Evolutionary conservation across 345 rosid species (phyloP), one percentile per base, ranked within the genome.

Genomic region (Passiflora organensis): DNA sequence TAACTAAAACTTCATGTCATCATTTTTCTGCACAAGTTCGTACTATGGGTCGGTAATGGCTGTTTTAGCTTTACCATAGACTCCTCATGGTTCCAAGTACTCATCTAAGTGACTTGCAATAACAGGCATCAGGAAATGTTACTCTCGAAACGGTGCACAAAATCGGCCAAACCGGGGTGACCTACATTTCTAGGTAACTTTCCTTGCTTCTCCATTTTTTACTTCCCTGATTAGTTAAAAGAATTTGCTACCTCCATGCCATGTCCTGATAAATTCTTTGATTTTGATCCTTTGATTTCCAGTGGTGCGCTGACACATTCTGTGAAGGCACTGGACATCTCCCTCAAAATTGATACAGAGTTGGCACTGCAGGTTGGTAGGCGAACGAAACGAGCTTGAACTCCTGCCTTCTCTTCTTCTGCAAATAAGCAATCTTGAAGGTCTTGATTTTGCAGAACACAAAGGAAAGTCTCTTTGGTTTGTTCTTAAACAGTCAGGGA

Each of bases 291-390:
- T 24, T 59, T 48, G 22, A 43, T 59, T 28, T 75, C 75, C 82
- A 93, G 97, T 16, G 99, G 96, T 6, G 96, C 94, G 16, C 64
- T 93, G 53, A 93, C 99, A 0, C 96, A 93, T 76, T 93, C 96
- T 6, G 97, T 93, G 0, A 85, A 79, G 74, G 97, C 96, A 1
- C 82, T 93, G 12, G 97, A 93, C 51, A 83, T 93, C 67, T 93
- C 96, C 50, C 85, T 89, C 63, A 89, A 93, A 74, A 86, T 93
- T 6, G 99, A 89, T 52, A 86, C 83, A 25, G 97, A 89, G 51
- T 77, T 93, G 71, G 97, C 96, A 17, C 91, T 89, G 28, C 62
- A 75, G 66, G 95, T 93, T 17, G 99, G 97, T 66, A 84, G 95
- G 71, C 86, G 97, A 5, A 86, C 95, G 0, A 93, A 87, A 55